phyloP scores from a whole-genome alignment of 495 filamentous ascomycete species.

The Parachaetomium inaequale region DNA sequence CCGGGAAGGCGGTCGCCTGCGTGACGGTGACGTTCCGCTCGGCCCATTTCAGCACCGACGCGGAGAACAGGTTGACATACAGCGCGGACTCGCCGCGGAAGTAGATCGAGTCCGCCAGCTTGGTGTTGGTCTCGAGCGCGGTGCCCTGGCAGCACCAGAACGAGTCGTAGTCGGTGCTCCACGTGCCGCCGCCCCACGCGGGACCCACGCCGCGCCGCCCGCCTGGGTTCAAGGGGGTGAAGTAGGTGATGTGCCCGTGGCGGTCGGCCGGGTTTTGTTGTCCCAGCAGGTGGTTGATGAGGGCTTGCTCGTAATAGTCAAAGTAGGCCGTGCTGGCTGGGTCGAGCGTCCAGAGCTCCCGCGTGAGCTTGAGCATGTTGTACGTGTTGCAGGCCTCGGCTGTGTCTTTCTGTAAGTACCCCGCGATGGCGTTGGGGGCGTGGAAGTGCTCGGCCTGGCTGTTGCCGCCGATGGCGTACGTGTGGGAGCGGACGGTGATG shows the following conservation, averaged over 20 bases:
- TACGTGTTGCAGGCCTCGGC: conserved; percentile 41
- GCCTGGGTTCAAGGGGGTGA: conserved; percentile 36
- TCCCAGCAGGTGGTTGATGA: conserved; percentile 39
- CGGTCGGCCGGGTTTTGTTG: conserved; percentile 30
- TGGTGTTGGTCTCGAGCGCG: conserved; percentile 24
- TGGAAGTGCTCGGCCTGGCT: conserved; percentile 43
- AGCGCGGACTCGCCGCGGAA: conserved; percentile 19
- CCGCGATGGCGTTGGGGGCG: conserved; percentile 31
- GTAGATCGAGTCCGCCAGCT: conserved; percentile 26
- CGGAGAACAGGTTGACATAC: conserved; percentile 38
- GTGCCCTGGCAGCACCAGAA: conserved; percentile 30
- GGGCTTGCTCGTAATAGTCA: conserved; percentile 40
- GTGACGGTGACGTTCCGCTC: conserved; percentile 25
- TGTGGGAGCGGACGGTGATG: conserved; percentile 32
- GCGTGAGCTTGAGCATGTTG: conserved; percentile 43
- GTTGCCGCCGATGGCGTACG: conserved; percentile 41
- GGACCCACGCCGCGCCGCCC: conserved; percentile 25
- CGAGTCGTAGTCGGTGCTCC: conserved; percentile 25
- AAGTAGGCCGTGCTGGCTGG: conserved; percentile 34
- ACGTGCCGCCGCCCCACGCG: conserved; percentile 25
- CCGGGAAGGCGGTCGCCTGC: conserved; percentile 32
- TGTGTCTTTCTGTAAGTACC: conserved; percentile 33
- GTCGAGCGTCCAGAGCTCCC: conserved; percentile 34
- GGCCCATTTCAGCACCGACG: conserved; percentile 34
- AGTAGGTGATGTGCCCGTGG: conserved; percentile 42